Evolutionary conservation across 1,284 basidiomycete species (phyloP).

Genomic region (Volvariella surrecta): DNA sequence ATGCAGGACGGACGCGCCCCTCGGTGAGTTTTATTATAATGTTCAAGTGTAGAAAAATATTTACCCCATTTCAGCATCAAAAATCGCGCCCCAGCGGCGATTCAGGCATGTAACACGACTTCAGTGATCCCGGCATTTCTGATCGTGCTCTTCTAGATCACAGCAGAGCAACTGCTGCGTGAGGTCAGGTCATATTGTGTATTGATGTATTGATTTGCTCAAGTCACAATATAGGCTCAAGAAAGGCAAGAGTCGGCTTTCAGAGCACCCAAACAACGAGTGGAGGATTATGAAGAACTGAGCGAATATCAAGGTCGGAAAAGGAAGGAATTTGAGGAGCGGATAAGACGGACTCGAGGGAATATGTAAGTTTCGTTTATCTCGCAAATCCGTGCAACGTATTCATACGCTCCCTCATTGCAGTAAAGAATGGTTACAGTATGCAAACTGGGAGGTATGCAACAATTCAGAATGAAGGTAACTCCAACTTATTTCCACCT

Average conservation of each 20-base stretch:
- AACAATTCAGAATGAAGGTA: background rate
- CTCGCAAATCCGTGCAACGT: constrained; percentile 2
- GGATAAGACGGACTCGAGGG: constrained; percentile 83
- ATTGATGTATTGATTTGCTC: too few species aligned
- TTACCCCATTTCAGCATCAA: too few species aligned
- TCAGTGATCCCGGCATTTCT: too few species aligned
- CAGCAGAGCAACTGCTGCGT: too few species aligned
- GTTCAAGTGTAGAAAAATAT: too few species aligned
- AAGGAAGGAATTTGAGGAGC: constrained; percentile 94
- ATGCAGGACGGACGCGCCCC: too few species aligned
- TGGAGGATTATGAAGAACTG: constrained; percentile 97
- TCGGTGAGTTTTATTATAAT: too few species aligned
- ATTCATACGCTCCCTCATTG: constrained; percentile 7
- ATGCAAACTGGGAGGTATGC: constrained; percentile 77
- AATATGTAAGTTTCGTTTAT: constrained; percentile 53
- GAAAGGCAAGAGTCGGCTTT: constrained; percentile 92
- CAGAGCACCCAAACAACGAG: constrained; percentile 86
- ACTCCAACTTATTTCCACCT: constrained; percentile 3
- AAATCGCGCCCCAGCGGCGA: too few species aligned
- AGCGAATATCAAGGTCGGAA: constrained; percentile 94
- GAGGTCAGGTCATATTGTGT: too few species aligned
- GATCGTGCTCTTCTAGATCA: too few species aligned
- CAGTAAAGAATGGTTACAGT: constrained; percentile 77
- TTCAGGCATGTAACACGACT: too few species aligned
- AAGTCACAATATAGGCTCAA: constrained; percentile 57